Evolutionary conservation across 1,284 basidiomycete species (phyloP).

Genomic region (Rhodofomes roseus): DNA sequence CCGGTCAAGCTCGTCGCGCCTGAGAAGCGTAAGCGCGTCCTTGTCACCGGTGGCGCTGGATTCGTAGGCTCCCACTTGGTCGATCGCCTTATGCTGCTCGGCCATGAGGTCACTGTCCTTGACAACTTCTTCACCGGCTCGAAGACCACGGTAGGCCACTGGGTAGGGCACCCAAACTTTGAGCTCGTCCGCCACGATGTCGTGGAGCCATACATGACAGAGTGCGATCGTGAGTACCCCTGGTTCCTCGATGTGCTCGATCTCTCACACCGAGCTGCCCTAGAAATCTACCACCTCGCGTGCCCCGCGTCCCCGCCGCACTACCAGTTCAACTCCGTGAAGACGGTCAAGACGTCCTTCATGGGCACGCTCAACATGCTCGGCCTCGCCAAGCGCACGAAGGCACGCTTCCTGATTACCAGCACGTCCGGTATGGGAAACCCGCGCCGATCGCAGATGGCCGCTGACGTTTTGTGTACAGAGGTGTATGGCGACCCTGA

Average conservation of each 20-base stretch:
- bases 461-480: constrained; percentile 24
- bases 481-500: constrained; percentile 98
- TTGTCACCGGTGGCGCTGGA: constrained; percentile 94
- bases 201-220: constrained; percentile 94
- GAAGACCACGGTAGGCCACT: constrained; percentile 91
- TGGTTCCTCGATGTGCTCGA: neutral
- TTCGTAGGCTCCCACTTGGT: constrained; percentile 98
- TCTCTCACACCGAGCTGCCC: neutral
- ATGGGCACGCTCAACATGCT: constrained; percentile 98
- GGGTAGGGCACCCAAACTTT: constrained; percentile 98
- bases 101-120: constrained; percentile 95
- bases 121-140: constrained; percentile 99
- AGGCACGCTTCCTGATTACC: constrained; percentile 93
- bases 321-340: constrained; percentile 94
- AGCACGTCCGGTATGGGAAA: constrained; percentile 76
- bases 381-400: constrained; percentile 95
- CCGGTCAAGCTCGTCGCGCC: constrained; percentile 86
- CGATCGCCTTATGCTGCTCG: constrained; percentile 95
- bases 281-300: constrained; percentile 95
- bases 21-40: constrained; percentile 79
- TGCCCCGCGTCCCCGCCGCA: constrained; percentile 95
- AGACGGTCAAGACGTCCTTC: constrained; percentile 98
- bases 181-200: constrained; percentile 97
- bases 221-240: constrained; percentile 80
- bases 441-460: constrained; percentile 8